These are phyloP conservation scores for Gilbertella persicaria DNA, from an alignment of 371 early-diverging fungal species.

Conservation along the genomic window DNA sequence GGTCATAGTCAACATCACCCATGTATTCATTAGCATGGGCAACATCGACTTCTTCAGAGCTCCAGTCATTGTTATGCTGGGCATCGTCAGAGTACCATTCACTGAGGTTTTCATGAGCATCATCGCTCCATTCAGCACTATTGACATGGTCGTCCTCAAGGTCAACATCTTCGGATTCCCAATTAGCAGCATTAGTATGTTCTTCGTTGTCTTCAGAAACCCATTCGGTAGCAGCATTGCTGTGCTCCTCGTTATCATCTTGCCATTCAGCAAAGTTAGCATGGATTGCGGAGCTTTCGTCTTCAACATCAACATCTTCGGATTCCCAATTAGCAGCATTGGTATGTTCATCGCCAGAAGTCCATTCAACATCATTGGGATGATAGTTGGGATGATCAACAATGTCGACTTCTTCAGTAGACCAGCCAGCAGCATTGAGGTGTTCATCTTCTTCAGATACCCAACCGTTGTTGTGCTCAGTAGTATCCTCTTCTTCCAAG, in stretches of 20 bases:
- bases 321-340: conserved; percentile 14
- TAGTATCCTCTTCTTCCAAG: background rate
- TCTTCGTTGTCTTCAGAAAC: conserved; percentile 3
- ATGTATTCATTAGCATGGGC: conserved; percentile 5
- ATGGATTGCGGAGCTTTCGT: background rate
- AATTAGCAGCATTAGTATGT: conserved; percentile 18
- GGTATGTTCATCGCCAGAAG: conserved; percentile 2
- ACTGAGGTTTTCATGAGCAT: background rate
- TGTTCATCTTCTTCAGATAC: conserved; percentile 2
- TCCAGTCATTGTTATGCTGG: conserved; percentile 13
- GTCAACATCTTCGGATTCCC: conserved; percentile 27
- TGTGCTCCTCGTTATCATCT: conserved; percentile 9
- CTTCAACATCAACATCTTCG: conserved; percentile 6
- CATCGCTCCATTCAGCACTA: background rate
- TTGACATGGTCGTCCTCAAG: background rate
- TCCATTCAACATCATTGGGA: conserved; percentile 15
- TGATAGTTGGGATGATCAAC: background rate
- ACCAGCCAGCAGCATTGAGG: background rate
- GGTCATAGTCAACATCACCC: background rate
- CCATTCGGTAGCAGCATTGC: conserved; percentile 12
- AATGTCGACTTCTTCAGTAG: background rate
- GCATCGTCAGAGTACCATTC: conserved; percentile 18
- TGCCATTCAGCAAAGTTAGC: conserved; percentile 17
- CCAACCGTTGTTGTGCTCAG: conserved; percentile 1
- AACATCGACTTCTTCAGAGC: conserved; percentile 15